Evolutionary conservation across 2,329 filamentous ascomycete genomes (phyloP).

Genomic region (Arthrobotrys sinensis): DNA sequence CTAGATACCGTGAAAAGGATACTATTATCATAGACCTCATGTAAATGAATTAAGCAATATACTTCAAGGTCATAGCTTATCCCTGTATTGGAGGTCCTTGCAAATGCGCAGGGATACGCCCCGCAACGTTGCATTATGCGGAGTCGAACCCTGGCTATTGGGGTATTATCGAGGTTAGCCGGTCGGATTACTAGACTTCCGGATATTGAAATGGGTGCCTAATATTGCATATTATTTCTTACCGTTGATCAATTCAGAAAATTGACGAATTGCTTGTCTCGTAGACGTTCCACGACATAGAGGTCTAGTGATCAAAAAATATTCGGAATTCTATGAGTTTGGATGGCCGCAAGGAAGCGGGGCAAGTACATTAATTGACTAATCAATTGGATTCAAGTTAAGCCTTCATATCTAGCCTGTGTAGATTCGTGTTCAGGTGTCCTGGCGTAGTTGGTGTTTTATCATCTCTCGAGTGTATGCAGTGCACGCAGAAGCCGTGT

Average conservation of each 20-base stretch:
- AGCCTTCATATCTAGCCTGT: no score
- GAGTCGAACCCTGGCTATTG: constrained; percentile 12
- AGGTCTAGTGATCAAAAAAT: constrained; percentile 14
- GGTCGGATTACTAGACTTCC: constrained; percentile 20
- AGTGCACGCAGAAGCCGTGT: background rate
- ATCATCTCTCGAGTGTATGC: no score
- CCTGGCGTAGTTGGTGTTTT: no score
- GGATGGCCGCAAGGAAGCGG: no score
- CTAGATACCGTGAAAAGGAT: no score
- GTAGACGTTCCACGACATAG: constrained; percentile 16
- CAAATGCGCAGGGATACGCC: constrained; percentile 1
- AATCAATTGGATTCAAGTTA: no score
- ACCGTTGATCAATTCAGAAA: constrained; percentile 18
- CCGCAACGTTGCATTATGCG: constrained; percentile 20
- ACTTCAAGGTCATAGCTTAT: constrained; percentile 21
- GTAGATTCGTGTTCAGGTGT: no score
- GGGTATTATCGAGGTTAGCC: constrained; percentile 13
- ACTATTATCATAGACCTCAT: background rate
- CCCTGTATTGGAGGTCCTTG: constrained; percentile 12
- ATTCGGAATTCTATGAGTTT: no score
- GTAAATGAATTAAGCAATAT: background rate
- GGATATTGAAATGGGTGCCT: constrained; percentile 12
- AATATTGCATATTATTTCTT: constrained; percentile 26
- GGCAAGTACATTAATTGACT: no score
- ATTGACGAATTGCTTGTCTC: background rate